phyloP scores from a whole-genome alignment of 2,329 filamentous ascomycete genomes.

The Botrytis porri region DNA sequence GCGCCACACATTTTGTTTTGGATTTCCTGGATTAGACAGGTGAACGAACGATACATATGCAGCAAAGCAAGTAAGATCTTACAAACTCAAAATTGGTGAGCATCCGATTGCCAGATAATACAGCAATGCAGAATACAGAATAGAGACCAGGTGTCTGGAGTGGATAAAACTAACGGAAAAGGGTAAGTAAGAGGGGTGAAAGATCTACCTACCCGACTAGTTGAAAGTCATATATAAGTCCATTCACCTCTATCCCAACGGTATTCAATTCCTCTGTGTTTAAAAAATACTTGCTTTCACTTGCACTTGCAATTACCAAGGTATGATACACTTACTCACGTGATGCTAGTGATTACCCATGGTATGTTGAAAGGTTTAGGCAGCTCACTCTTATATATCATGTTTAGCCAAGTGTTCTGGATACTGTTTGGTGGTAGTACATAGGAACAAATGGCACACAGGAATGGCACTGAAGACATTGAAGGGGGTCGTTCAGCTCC shows the following conservation, averaged over 20 bases:
- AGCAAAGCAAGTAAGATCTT: neutral
- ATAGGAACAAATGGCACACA: neutral
- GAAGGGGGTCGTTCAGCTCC: neutral
- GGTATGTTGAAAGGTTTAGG: neutral
- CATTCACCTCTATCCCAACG: too few species aligned
- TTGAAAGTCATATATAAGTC: neutral
- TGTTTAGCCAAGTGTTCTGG: neutral
- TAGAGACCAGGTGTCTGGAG: neutral
- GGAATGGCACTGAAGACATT: neutral
- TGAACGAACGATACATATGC: neutral
- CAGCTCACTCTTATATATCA: neutral
- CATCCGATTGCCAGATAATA: neutral
- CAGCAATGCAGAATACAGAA: neutral
- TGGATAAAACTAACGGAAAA: neutral
- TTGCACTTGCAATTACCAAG: neutral
- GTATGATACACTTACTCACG: neutral
- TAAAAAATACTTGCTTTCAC: neutral
- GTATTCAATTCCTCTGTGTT: neutral
- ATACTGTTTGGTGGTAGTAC: neutral
- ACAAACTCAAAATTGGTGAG: neutral
- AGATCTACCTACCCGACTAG: neutral
- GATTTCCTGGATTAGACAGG: neutral
- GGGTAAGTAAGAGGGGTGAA: neutral
- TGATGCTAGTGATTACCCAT: neutral
- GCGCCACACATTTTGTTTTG: neutral